These are phyloP conservation scores for Globisporangium recalcitrans DNA, from an alignment of 352 stramenopile genomes.

Conservation along the genomic window DNA sequence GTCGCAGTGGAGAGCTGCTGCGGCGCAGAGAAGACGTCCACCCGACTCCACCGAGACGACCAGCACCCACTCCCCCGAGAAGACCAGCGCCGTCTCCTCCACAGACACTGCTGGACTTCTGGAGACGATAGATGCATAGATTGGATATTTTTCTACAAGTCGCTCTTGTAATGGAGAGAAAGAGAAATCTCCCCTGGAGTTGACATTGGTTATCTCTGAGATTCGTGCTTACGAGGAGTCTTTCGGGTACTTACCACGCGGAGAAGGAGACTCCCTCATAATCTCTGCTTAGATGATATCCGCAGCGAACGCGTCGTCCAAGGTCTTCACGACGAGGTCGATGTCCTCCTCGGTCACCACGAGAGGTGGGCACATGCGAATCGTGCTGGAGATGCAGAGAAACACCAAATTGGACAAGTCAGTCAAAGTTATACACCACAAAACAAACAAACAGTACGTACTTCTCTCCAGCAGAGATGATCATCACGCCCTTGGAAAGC, in stretches of 20 bases:
- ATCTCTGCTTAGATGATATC: conserved; percentile 38
- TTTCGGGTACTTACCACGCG: not conserved
- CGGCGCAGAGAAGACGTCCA: conserved; percentile 14
- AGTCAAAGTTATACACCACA: not conserved
- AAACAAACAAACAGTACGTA: conserved; percentile 25
- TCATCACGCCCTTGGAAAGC: conserved; percentile 68
- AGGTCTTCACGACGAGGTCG: conserved; percentile 53
- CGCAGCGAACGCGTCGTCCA: conserved; percentile 61
- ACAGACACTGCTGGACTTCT: conserved; percentile 42
- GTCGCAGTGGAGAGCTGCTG: conserved; percentile 18
- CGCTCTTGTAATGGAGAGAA: not conserved
- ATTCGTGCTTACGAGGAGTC: not conserved
- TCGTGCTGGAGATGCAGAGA: conserved; percentile 32
- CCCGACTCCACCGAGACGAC: not conserved
- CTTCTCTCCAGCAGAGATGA: conserved; percentile 83
- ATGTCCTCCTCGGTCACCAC: conserved; percentile 82
- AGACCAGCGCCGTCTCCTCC: conserved; percentile 1
- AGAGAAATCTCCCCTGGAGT: not conserved
- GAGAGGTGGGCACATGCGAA: conserved; percentile 80
- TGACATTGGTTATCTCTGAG: conserved; percentile 1
- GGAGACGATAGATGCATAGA: conserved; percentile 17
- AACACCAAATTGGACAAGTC: conserved; percentile 5
- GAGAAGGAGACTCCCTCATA: not conserved
- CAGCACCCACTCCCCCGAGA: conserved; percentile 1
- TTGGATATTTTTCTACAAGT: not conserved